Evolutionary conservation across 768 basidiomycete genomes (phyloP), one percentile per base, ranked within the genome.

Genomic region (Hygrocybe coccinea): DNA sequence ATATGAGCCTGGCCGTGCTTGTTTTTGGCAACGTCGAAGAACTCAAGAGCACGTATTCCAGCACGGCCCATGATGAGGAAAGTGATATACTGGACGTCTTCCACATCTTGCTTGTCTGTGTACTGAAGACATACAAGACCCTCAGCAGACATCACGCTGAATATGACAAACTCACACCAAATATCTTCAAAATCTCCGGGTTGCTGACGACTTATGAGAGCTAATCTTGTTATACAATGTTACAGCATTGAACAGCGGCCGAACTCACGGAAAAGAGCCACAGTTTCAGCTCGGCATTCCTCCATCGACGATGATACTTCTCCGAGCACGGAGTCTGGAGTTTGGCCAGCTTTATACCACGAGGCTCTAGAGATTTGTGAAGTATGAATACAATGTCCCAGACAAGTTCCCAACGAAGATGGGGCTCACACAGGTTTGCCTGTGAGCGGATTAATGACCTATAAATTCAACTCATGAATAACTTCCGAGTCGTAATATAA

Each of bases 261-360:
- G 49, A 8, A 72, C 82, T 73, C 64, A 88, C 90, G 78, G 71
- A 83, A 93, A 39, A 94, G 74, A 0, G 88, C 88, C 19, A 91
- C 91, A 2, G 89, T 80, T 71, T 95, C 92, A 8, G 91, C 91
- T n/a, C 92, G 83, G 62, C 91, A 93, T 72, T 94, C 91, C 70
- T 94, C 92, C 82, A 93, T 83, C 1, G 91, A 93, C 0, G 91
- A 92, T 3, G 89, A 91, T 7, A 91, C 87, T 57, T 92, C 87
- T 0, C 91, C 91, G 1, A 95, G 76, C 1, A 92, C 85, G 9
- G 89, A 84, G 48, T 83, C 87, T 37, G 89, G 80, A 0, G 87
- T 91, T 69, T 92, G 91, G 7, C 91, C 91, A 34, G 87, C 80
- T 66, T 88, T 88, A 69, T 95, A 95, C 91, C 91, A 94, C 14